These are phyloP conservation scores for Drosera spatulata DNA, from an alignment of 179 eudicot genomes.

Conservation along the genomic window DNA sequence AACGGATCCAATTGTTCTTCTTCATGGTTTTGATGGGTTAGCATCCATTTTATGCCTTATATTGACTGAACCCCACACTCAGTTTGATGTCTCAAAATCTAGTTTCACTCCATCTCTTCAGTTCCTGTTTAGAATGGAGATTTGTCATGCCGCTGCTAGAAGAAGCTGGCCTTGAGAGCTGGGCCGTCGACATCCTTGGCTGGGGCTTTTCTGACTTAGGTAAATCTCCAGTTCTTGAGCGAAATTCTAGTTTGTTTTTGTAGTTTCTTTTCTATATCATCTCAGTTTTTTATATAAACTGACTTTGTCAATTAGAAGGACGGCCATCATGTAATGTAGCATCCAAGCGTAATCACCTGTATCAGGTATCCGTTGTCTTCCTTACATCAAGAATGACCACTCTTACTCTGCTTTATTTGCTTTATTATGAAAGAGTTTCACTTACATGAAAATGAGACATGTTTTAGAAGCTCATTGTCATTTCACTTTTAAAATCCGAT, in stretches of 20 bases:
- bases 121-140: constrained; percentile 99
- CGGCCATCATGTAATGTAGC: constrained; percentile 60
- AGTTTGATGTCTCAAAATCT: too few relatives aligned
- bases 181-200: constrained; percentile 96
- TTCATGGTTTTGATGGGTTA: too few relatives aligned
- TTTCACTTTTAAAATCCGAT: too few relatives aligned
- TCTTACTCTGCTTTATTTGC: too few relatives aligned
- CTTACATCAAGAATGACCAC: neutral
- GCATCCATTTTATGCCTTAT: too few relatives aligned
- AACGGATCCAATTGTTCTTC: too few relatives aligned
- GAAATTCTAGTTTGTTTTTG: neutral
- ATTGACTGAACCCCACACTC: too few relatives aligned
- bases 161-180: constrained; percentile 72
- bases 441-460: too few relatives aligned
- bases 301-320: constrained; percentile 27
- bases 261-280: neutral
- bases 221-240: constrained; percentile 10
- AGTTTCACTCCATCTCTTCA: constrained; percentile 38
- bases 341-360: constrained; percentile 84
- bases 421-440: too few relatives aligned
- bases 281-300: neutral
- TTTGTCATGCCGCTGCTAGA: constrained; percentile 76
- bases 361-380: constrained; percentile 44
- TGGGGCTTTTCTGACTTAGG: constrained; percentile 97
- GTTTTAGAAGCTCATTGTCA: too few relatives aligned